Base-by-base conservation (phyloP, 805 yeast species). In the Schizosaccharomyces osmophilus region DNA sequence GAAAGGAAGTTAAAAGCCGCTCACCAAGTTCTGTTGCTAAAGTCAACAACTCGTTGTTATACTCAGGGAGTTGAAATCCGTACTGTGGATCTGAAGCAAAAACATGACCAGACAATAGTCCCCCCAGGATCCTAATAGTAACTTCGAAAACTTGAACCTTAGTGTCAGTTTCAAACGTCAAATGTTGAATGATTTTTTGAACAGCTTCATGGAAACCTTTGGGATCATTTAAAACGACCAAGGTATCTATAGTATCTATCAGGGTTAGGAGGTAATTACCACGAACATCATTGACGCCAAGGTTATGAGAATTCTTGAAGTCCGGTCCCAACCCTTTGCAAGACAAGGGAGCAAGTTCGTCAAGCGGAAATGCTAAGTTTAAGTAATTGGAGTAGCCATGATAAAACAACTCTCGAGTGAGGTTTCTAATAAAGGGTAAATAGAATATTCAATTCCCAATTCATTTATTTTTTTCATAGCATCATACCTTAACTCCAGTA, bases 81-180 rank as follows among this genome's bases (percentile, higher is more conserved):
- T 70, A 71, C 2, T 74, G 67, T 0, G 73, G 73, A 63, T 78
- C 80, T 0, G 78, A 71, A 0, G 87, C 85, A 67, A 79, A 84
- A 55, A 87, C 72, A 72, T 89, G 97, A 0, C 87, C 80, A 1
- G 90, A 82, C 26, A 89, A 68, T 39, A 89, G 73, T 0, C 95
- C 87, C 0, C 97, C 97, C 31, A 89, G 68, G 1, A 86, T 79
- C 48, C 97, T 72, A 19, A 90, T 89, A 4, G 87, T 80, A 2
- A 85, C 78, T 70, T 89, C 97, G 70, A 89, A 89, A 0, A 89
- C 94, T 68, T 89, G 97, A 0, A 89, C 83, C 1, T 82, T 80
- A 9, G 87, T 77, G 63, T 86, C 81, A 48, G 80, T 75, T 48
- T 80, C 76, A 68, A 87, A 87, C 59, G 73, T 68, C 9, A 74